Evolutionary conservation across 1,284 basidiomycete species (phyloP).

Genomic region (Rhodotorula sp.): DNA sequence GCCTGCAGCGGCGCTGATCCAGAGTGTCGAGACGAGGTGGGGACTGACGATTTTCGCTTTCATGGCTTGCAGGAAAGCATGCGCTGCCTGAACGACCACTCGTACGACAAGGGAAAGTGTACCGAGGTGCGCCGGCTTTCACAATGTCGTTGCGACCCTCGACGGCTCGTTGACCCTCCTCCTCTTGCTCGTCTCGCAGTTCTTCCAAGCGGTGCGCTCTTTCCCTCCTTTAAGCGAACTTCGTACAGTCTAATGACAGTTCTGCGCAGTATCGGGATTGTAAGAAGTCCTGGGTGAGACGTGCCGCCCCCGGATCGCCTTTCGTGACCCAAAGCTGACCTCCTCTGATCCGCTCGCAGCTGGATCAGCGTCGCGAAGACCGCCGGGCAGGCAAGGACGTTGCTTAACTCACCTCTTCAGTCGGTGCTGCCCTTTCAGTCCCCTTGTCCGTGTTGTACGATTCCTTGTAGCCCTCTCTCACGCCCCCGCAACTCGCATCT

Average conservation of each 20-base stretch:
- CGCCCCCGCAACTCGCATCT: neutral
- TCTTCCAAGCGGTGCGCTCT: constrained; percentile 36
- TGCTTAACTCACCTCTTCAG: constrained; percentile 4
- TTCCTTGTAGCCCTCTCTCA: neutral
- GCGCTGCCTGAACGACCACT: constrained; percentile 32
- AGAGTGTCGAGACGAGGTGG: neutral
- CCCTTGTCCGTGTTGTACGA: neutral
- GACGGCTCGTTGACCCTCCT: neutral
- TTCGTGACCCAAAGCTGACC: neutral
- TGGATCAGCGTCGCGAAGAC: constrained; percentile 36
- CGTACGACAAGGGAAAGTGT: constrained; percentile 36
- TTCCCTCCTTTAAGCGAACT: no score
- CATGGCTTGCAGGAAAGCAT: constrained; percentile 31
- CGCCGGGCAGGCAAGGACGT: constrained; percentile 33
- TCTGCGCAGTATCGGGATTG: constrained; percentile 35
- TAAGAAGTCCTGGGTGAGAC: constrained; percentile 34
- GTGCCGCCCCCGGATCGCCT: neutral
- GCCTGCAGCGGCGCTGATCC: neutral
- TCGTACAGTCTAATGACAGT: neutral
- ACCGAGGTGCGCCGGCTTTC: constrained; percentile 18
- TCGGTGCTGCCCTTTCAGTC: neutral
- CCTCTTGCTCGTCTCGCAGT: constrained; percentile 3
- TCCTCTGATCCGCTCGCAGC: constrained; percentile 3
- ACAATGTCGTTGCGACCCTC: neutral
- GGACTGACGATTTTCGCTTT: neutral